Conservation (phyloP, 148 eudicot species). For the Fagopyrum tataricum region DNA sequence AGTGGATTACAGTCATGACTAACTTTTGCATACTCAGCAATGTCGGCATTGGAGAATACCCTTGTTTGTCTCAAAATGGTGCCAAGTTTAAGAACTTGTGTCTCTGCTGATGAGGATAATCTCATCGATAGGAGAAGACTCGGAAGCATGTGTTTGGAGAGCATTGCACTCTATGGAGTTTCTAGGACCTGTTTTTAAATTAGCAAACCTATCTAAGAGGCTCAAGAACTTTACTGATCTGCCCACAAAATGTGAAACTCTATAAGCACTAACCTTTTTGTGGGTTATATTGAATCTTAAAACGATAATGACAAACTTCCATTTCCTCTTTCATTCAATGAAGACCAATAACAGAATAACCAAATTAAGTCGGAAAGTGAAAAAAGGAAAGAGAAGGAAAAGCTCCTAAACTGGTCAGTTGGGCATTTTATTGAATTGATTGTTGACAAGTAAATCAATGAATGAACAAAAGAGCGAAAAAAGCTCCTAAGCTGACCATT, state of each 20-base stretch:
- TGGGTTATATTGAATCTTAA: too few relatives aligned
- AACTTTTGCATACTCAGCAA: constrained; percentile 54
- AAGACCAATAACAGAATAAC: not conserved
- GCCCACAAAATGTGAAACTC: not conserved
- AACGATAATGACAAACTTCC: not conserved
- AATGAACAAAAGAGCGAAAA: too few relatives aligned
- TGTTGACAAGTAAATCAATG: not conserved
- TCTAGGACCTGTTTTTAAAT: not conserved
- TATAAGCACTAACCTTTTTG: too few relatives aligned
- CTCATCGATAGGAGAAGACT: constrained; percentile 19
- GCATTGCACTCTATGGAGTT: constrained; percentile 13
- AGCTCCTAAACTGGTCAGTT: not conserved
- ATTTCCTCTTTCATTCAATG: not conserved
- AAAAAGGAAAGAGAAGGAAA: not conserved
- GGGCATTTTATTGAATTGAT: not conserved
- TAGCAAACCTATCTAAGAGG: not conserved
- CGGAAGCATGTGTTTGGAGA: constrained; percentile 22
- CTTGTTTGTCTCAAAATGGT: constrained; percentile 43
- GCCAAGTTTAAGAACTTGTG: constrained; percentile 35
- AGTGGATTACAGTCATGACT: constrained; percentile 63
- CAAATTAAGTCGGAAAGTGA: not conserved
- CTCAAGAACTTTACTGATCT: not conserved
- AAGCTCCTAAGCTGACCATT: too few relatives aligned
- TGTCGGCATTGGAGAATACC: constrained; percentile 38
- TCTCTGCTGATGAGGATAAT: constrained; percentile 35